Conservation (phyloP, 2,329 filamentous ascomycete genomes). For the Cadophora luteo-olivacea region DNA sequence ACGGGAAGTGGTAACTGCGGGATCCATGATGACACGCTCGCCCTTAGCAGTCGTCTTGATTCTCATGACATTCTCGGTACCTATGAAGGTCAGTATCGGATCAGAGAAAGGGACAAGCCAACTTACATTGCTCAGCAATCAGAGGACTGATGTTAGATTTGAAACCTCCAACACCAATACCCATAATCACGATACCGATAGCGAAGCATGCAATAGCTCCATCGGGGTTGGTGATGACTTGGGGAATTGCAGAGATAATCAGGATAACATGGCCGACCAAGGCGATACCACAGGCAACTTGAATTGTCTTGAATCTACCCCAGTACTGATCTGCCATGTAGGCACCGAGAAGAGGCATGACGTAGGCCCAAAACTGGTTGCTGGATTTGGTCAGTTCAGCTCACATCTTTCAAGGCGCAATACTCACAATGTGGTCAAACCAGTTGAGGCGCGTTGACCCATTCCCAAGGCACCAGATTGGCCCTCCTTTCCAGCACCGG, state of each 20-base stretch:
- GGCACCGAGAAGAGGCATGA: conserved; percentile 55
- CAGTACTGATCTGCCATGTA: conserved; percentile 63
- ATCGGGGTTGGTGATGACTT: conserved; percentile 49
- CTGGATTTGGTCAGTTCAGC: conserved; percentile 17
- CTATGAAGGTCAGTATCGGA: conserved; percentile 18
- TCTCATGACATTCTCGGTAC: conserved; percentile 31
- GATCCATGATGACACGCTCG: conserved; percentile 45
- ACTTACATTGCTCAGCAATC: conserved; percentile 39
- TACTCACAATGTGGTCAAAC: conserved; percentile 53
- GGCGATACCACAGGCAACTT: conserved; percentile 52
- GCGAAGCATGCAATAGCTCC: conserved; percentile 56
- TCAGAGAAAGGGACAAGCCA: conserved; percentile 26
- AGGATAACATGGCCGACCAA: conserved; percentile 61
- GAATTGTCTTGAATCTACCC: conserved; percentile 67
- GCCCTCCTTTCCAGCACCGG: conserved; percentile 48
- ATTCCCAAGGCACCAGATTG: conserved; percentile 51
- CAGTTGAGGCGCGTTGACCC: conserved; percentile 56
- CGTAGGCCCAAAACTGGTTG: conserved; percentile 48
- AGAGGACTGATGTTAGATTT: conserved; percentile 48
- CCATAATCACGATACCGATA: conserved; percentile 54
- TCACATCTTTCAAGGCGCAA: conserved; percentile 37
- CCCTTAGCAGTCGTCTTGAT: conserved; percentile 40
- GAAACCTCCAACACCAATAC: conserved; percentile 53
- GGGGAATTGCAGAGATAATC: conserved; percentile 59
- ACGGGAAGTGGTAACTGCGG: conserved; percentile 43